phyloP scores from a whole-genome alignment of 177 flowering plant species.

The Vitis hybrid region DNA sequence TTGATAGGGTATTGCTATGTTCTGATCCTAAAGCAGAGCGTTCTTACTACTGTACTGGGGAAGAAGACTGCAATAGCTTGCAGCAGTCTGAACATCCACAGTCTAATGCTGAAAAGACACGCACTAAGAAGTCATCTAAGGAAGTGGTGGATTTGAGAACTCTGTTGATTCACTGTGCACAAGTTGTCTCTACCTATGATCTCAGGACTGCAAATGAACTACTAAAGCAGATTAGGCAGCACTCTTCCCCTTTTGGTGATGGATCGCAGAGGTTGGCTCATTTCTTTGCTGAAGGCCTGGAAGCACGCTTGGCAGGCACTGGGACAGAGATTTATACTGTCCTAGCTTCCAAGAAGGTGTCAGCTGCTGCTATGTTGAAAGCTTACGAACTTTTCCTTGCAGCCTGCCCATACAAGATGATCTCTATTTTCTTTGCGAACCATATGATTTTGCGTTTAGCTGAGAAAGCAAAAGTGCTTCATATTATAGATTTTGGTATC shows the following conservation, averaged over 20 bases:
- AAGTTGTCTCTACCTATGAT: constrained; percentile 42
- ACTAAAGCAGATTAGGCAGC: constrained; percentile 38
- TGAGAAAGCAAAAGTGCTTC: constrained; percentile 23
- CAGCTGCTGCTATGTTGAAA: constrained; percentile 33
- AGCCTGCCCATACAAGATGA: constrained; percentile 25
- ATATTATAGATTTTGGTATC: constrained; percentile 36
- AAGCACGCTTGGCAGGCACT: constrained; percentile 40
- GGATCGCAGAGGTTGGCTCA: constrained; percentile 38
- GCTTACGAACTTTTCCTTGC: constrained; percentile 28
- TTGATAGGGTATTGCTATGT: constrained; percentile 35
- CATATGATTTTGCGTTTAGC: constrained; percentile 12
- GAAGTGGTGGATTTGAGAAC: constrained; percentile 48
- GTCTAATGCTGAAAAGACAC: constrained; percentile 20
- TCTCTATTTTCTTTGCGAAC: constrained; percentile 24
- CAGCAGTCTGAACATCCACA: constrained; percentile 15
- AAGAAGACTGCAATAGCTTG: neutral
- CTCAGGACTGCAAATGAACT: constrained; percentile 27
- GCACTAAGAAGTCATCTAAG: constrained; percentile 21
- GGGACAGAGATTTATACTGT: constrained; percentile 20
- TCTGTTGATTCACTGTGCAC: constrained; percentile 48
- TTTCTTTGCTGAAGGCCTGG: constrained; percentile 38
- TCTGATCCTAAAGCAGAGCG: neutral
- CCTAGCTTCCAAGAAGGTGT: constrained; percentile 12
- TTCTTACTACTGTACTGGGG: constrained; percentile 1
- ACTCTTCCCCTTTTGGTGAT: constrained; percentile 35